A percentile compares a stretch with the other conserved stretches of the same genome.
These are phyloP conservation scores for Solanum chacoense DNA, from an alignment of 305 asterid species.

Conservation along the genomic window DNA sequence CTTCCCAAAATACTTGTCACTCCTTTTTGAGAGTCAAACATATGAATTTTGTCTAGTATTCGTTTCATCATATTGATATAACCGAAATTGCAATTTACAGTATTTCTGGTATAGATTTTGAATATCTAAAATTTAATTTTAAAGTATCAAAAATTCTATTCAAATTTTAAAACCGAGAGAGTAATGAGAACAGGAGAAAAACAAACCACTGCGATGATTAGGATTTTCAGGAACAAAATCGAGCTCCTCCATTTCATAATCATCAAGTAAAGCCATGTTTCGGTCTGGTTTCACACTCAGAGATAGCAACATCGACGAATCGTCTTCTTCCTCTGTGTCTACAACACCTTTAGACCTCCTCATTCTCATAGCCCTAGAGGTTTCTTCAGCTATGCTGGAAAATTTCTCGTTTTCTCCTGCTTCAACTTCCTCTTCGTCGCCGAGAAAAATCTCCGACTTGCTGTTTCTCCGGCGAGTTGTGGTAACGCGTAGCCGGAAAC, in stretches of 20 bases:
- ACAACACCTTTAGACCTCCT: not conserved
- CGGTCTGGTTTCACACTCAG: conserved; percentile 80
- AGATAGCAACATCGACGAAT: conserved; percentile 43
- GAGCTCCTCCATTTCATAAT: conserved; percentile 92
- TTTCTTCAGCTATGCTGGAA: not conserved
- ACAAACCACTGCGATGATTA: conserved; percentile 68
- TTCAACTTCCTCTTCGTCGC: not conserved
- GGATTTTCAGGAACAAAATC: conserved; percentile 42
- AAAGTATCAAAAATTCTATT: too few species aligned
- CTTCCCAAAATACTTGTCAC: not conserved
- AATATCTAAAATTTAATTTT: not conserved
- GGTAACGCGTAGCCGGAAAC: not conserved
- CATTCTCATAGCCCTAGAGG: not conserved
- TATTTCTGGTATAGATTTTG: not conserved
- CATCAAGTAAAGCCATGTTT: conserved; percentile 60
- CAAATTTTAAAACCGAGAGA: too few species aligned
- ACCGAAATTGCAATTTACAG: not conserved
- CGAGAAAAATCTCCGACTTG: not conserved
- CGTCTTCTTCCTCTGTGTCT: conserved; percentile 16
- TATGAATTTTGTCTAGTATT: too few species aligned
- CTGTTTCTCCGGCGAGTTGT: not conserved
- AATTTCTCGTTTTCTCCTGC: not conserved
- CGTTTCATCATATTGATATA: too few species aligned
- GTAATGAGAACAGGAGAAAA: not conserved
- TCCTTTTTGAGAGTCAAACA: not conserved